These are phyloP conservation scores for Penicillium soppii DNA, from an alignment of 495 filamentous ascomycete genomes.

Conservation along the genomic window DNA sequence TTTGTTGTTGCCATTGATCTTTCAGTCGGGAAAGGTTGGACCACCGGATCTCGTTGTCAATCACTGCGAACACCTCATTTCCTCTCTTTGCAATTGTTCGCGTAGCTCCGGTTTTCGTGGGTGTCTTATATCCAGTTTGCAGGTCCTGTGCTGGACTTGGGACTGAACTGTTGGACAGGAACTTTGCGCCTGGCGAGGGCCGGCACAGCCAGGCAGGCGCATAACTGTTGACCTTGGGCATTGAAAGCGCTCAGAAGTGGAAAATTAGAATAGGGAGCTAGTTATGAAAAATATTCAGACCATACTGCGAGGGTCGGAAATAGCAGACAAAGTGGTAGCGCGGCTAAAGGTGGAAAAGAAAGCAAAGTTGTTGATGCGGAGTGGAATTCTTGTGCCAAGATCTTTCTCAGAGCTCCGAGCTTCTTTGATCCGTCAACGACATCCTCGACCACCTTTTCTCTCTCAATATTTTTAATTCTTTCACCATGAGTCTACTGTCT, in stretches of 20 bases:
- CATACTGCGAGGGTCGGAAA: constrained; percentile 4
- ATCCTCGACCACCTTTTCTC: neutral
- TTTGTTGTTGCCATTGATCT: constrained; percentile 60
- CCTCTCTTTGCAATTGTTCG: constrained; percentile 71
- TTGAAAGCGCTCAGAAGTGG: constrained; percentile 26
- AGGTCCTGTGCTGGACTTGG: constrained; percentile 32
- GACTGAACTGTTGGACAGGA: constrained; percentile 55
- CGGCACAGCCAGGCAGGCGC: constrained; percentile 80
- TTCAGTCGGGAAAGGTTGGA: constrained; percentile 73
- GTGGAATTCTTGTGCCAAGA: constrained; percentile 28
- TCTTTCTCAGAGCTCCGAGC: constrained; percentile 25
- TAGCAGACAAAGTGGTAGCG: neutral
- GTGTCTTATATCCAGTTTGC: constrained; percentile 36
- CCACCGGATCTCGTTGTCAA: constrained; percentile 86
- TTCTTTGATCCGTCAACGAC: constrained; percentile 19
- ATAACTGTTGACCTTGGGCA: constrained; percentile 80
- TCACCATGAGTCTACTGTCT: constrained; percentile 20
- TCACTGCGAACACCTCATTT: constrained; percentile 79
- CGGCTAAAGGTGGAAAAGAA: neutral
- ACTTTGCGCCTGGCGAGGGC: constrained; percentile 67
- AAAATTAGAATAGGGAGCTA: neutral
- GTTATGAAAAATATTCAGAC: too few relatives aligned
- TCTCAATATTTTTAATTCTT: constrained; percentile 2
- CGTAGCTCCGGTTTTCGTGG: constrained; percentile 52
- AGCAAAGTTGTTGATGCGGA: constrained; percentile 21